Evolutionary conservation across 192 early-diverging fungal genomes (phyloP), one percentile per base, ranked within the genome.

Genomic region (Martensiomyces pterosporus): DNA sequence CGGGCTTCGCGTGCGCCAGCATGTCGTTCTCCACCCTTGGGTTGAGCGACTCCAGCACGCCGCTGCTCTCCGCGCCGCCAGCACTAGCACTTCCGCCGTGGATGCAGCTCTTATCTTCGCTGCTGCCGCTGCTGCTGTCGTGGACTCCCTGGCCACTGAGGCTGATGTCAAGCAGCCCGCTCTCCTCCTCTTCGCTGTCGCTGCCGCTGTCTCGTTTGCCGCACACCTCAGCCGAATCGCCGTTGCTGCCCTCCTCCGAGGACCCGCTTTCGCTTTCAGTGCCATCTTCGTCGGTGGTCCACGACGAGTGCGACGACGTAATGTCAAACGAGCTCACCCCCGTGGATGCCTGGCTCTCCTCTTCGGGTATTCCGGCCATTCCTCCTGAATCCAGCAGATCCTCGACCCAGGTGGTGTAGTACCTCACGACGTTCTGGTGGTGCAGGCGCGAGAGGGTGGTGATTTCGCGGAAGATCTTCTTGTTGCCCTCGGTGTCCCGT

Each of bases 341-440:
- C 6, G 44, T 19, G n/a, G n/a, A n/a, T n/a, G n/a, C n/a, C 13
- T 70, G 52, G 43, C 60, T 58, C 3, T 76, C 71, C 17, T 77
- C 71, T 9, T 79, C 69, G 29, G 65, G 77, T 24, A 69, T 66
- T 8, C 71, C 83, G 2, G 27, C 49, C 26, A 62, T 53, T 12
- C 37, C 50, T 4, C 43, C 29, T 18, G 52, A 55, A 0, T 22
- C 48, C 9, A 77, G 62, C 6, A 55, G 48, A 24, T 86, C 87
- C 74, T 94, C 94, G 48, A 93, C 86, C 92, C 93, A 93, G 5
- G 91, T 87, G 18, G 86, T 85, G 57, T 90, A 92, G 46, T 92
- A 92, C 24, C 88, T 75, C 6, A 93, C 92, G 4, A 95, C 86
- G 65, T 86, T 90, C 55, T 89, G 83, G 55, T 92, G 89, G 61